These are phyloP conservation scores for Nemania sp. DNA, from an alignment of 2,329 filamentous ascomycete species.

Conservation along the genomic window DNA sequence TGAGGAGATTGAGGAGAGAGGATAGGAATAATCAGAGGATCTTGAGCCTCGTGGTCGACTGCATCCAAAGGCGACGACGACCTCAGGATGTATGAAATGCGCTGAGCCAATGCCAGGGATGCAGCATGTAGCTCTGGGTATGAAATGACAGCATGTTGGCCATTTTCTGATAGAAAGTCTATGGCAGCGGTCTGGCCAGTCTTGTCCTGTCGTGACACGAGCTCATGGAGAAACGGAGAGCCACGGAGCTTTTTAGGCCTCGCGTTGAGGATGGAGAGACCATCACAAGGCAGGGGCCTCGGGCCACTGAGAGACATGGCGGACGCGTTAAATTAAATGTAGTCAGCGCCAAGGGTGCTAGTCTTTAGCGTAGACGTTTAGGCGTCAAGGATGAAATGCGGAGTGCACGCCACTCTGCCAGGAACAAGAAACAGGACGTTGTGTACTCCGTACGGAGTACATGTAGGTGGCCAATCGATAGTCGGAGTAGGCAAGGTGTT, in stretches of 20 bases:
- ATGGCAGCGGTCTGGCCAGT: slow-evolving; percentile 54
- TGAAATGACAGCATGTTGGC: slow-evolving; percentile 52
- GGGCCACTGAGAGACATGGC: slow-evolving; percentile 13
- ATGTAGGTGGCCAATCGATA: too few relatives aligned
- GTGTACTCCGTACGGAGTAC: too few relatives aligned
- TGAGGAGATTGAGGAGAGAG: slow-evolving; percentile 75
- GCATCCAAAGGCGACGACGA: slow-evolving; percentile 13
- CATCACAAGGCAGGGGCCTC: slow-evolving; percentile 17
- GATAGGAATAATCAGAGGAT: slow-evolving; percentile 67
- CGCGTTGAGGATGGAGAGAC: slow-evolving; percentile 61
- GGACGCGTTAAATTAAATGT: too few relatives aligned
- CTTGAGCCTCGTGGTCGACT: slow-evolving; percentile 4
- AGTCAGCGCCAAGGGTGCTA: neutral
- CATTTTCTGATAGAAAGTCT: slow-evolving; percentile 61
- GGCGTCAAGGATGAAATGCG: too few relatives aligned
- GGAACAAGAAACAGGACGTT: too few relatives aligned
- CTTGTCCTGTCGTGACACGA: slow-evolving; percentile 55
- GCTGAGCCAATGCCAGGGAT: slow-evolving; percentile 58
- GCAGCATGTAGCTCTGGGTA: slow-evolving; percentile 65
- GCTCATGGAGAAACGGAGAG: slow-evolving; percentile 45
- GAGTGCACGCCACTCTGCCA: too few relatives aligned
- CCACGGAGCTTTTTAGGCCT: slow-evolving; percentile 56
- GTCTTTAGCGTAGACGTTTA: too few relatives aligned
- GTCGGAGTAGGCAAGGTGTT: too few relatives aligned
- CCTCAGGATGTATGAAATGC: slow-evolving; percentile 46